Evolutionary conservation across 2,329 filamentous ascomycete species (phyloP), one percentile per base, ranked within the genome.

Genomic region (Davidsoniella neocaledoniae): DNA sequence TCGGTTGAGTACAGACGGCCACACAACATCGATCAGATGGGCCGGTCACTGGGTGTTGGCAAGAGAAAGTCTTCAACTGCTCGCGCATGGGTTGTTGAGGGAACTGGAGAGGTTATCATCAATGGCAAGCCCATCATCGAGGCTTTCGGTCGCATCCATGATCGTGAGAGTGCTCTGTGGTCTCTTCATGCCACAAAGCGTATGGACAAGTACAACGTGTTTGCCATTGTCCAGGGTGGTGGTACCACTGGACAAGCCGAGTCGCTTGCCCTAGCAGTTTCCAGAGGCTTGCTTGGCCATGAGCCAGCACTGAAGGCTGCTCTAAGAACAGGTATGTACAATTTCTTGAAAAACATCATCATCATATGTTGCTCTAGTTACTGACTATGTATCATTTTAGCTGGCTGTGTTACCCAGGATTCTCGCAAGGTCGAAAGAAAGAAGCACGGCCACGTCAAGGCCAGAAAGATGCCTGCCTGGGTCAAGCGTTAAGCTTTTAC

Each of bases 391-490:
- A 55, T 10, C 8, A 9, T 9, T 61, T 60, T 64, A 98, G 91
- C 90, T 63, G 93, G 93, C 55, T 87, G 83, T 65, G 77, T 98
- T 56, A 93, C 88, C 48, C 83, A 90, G 61, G 90, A 98, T 69
- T 77, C 81, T 52, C 86, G 90, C 69, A 80, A 74, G 61, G 93
- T 98, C 57, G 91, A 98, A 70, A 90, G 91, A 65, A 98, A 98
- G 81, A 96, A 98, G 77, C 78, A 86, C 51, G 93, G 91, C 58
- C 86, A 86, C 61, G 67, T 94, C 69, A 98, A 98, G 76, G 90
- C 91, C 52, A 84, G 91, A 68, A 98, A 98, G 79, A 93, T 83
- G 79, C 90, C 90, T 54, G 77, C 91, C 59, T 98, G 93, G 91
- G 88, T 96, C 74, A 96, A 95, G 79, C 69, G 75, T 68, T 79